These are phyloP conservation scores for Entomortierella beljakovae DNA, from an alignment of 192 early-diverging fungal genomes.

Conservation along the genomic window DNA sequence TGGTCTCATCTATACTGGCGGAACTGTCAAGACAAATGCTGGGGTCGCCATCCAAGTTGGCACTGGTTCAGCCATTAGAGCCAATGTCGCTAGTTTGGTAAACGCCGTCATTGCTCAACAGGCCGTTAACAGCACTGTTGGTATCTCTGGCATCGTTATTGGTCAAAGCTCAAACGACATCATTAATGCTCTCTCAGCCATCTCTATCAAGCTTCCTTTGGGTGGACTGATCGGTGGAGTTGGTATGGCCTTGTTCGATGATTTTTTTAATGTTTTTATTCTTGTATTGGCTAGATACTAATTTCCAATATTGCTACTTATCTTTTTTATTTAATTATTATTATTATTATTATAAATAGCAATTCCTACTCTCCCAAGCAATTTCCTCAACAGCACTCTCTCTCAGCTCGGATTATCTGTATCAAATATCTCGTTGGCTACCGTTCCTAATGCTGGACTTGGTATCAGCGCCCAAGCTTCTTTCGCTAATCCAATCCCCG, in stretches of 20 bases:
- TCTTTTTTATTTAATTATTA: neutral
- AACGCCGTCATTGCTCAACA: conserved; percentile 44
- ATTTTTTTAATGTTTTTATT: too few relatives aligned
- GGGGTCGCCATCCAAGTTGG: conserved; percentile 35
- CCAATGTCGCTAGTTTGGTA: conserved; percentile 41
- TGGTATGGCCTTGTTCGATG: conserved; percentile 13
- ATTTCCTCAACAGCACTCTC: conserved; percentile 22
- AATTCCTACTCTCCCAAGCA: conserved; percentile 12
- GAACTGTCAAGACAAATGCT: conserved; percentile 38
- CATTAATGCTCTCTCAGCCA: conserved; percentile 39
- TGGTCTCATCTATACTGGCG: conserved; percentile 39
- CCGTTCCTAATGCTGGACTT: conserved; percentile 48
- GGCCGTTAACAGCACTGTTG: conserved; percentile 29
- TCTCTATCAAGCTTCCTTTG: conserved; percentile 34
- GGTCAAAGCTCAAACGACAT: conserved; percentile 30
- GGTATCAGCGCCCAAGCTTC: conserved; percentile 26
- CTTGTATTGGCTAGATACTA: too few relatives aligned
- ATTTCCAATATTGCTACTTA: neutral
- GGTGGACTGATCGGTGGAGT: conserved; percentile 39
- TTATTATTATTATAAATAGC: conserved; percentile 3
- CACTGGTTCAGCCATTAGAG: conserved; percentile 28
- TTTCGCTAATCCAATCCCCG: conserved; percentile 52
- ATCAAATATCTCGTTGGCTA: conserved; percentile 37
- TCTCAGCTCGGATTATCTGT: conserved; percentile 34
- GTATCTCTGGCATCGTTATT: conserved; percentile 40